phyloP scores from a whole-genome alignment of 2,329 filamentous ascomycete genomes.

The Diplodia sapinea region DNA sequence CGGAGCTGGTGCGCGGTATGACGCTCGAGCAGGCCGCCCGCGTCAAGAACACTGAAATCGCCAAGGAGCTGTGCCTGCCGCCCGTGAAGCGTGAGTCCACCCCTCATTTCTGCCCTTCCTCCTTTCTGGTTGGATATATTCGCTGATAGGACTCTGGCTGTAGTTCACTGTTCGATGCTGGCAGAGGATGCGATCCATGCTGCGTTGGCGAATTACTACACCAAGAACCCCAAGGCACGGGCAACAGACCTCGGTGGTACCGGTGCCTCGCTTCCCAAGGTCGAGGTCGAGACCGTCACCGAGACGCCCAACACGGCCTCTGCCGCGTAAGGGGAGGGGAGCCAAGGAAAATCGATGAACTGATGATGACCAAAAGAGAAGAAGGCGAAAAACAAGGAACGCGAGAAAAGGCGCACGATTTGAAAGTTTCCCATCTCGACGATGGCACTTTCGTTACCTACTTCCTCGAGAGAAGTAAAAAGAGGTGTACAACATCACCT shows the following conservation, averaged over 20 bases:
- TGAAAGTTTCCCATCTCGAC: slow-evolving; percentile 3
- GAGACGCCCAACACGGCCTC: slow-evolving; percentile 34
- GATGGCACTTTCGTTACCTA: slow-evolving; percentile 7
- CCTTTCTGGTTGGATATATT: background rate
- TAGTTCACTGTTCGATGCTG: slow-evolving; percentile 87
- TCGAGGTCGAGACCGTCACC: slow-evolving; percentile 63
- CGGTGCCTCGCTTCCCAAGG: slow-evolving; percentile 69
- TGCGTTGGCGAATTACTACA: slow-evolving; percentile 88
- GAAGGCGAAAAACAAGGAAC: background rate
- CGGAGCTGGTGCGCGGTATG: slow-evolving; percentile 94
- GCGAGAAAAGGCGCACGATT: background rate
- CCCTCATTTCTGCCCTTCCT: background rate
- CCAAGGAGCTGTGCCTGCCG: slow-evolving; percentile 89
- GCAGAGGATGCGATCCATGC: slow-evolving; percentile 93
- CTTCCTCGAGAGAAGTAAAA: slow-evolving; percentile 1
- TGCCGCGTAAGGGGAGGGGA: slow-evolving; percentile 4
- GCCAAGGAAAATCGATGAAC: background rate
- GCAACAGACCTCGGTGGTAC: slow-evolving; percentile 79
- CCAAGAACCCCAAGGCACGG: slow-evolving; percentile 80
- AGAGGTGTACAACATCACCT: background rate
- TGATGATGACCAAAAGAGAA: slow-evolving; percentile 1
- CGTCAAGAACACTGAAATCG: slow-evolving; percentile 97
- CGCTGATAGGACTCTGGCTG: too few relatives aligned
- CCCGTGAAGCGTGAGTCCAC: slow-evolving; percentile 78
- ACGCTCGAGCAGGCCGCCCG: slow-evolving; percentile 89